Evolutionary conservation across 2,329 filamentous ascomycete genomes (phyloP), one percentile per base, ranked within the genome.

Genomic region (Herpomyces periplanetae): DNA sequence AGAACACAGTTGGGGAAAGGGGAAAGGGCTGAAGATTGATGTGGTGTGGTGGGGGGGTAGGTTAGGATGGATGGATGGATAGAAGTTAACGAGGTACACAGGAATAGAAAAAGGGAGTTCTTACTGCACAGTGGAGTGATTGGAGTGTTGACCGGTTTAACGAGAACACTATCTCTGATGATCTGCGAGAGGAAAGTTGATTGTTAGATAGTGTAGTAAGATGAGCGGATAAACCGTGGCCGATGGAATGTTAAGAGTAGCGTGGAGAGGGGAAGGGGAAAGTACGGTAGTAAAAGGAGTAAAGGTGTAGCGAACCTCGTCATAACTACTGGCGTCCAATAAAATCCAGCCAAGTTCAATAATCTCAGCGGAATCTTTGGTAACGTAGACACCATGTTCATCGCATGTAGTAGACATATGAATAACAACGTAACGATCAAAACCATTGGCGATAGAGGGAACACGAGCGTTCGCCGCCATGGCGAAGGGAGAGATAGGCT

Each of bases 301-400:
- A 21, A 20, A 20, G 21, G 23, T 25, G 20, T 26, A 26, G 27
- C 56, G 42, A 48, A 87, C 73, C 63, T 88, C 73, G 32, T 88
- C 73, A 31, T 71, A 64, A 27, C 55, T 63, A 45, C 75, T 80
- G 28, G 69, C 63, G 38, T 88, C 73, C 26, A 88, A 51, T 34
- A 96, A 45, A 35, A 91, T 87, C 80, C 80, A 96, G 27, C 75
- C 80, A 36, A 96, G 53, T 52, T 96, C 80, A 41, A 96, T 96
- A 29, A 96, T 80, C 47, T 96, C 80, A 26, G 80, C 80, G 23
- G 80, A 91, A 43, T 96, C 80, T 44, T 91, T 91, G 24, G 80
- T 96, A 23, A 96, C 80, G 41, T 96, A 96, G 28, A 96, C 80
- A 26, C 80, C 80, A 43, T 96, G 80, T 41, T 96, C 80, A 41